Percentiles rank a stretch among this genome's conserved stretches.
Conservation (phyloP, 2,329 filamentous ascomycete species). For the Arthrobotrys musiformis region DNA sequence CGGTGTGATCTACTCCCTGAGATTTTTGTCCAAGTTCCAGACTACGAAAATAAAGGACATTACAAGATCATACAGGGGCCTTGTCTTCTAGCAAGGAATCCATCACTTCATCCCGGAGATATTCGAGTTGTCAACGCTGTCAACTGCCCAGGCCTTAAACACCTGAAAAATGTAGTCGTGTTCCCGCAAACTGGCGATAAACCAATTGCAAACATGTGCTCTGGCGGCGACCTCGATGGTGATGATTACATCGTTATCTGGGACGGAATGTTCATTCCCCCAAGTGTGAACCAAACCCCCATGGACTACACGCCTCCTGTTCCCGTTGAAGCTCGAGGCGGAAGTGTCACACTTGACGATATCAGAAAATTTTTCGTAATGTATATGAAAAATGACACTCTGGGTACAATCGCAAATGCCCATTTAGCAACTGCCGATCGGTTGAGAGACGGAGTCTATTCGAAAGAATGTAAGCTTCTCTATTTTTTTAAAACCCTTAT, state of each 20-base stretch:
- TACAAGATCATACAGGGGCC: constrained; percentile 77
- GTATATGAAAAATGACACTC: constrained; percentile 89
- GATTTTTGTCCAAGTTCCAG: constrained; percentile 86
- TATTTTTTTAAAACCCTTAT: not conserved
- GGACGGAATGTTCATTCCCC: constrained; percentile 79
- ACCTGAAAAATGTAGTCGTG: constrained; percentile 86
- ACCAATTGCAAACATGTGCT: constrained; percentile 92
- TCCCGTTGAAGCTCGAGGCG: constrained; percentile 65
- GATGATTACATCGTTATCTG: constrained; percentile 96
- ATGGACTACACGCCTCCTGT: constrained; percentile 78
- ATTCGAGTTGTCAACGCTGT: constrained; percentile 88
- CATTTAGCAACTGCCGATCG: constrained; percentile 82
- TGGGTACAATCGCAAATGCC: constrained; percentile 81
- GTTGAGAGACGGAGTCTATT: constrained; percentile 72
- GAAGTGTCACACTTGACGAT: constrained; percentile 76
- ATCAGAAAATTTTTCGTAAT: constrained; percentile 86
- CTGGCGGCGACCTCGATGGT: constrained; percentile 92
- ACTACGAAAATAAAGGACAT: constrained; percentile 67
- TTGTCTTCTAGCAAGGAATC: constrained; percentile 89
- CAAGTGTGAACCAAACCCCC: constrained; percentile 75
- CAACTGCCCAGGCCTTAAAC: constrained; percentile 75
- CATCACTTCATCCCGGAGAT: constrained; percentile 92
- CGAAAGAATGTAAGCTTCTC: constrained; percentile 72
- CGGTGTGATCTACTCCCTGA: constrained; percentile 74
- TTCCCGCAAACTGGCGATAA: constrained; percentile 84